Evolutionary conservation across 2,329 filamentous ascomycete genomes (phyloP).

Genomic region (Trichoderma simmonsii): DNA sequence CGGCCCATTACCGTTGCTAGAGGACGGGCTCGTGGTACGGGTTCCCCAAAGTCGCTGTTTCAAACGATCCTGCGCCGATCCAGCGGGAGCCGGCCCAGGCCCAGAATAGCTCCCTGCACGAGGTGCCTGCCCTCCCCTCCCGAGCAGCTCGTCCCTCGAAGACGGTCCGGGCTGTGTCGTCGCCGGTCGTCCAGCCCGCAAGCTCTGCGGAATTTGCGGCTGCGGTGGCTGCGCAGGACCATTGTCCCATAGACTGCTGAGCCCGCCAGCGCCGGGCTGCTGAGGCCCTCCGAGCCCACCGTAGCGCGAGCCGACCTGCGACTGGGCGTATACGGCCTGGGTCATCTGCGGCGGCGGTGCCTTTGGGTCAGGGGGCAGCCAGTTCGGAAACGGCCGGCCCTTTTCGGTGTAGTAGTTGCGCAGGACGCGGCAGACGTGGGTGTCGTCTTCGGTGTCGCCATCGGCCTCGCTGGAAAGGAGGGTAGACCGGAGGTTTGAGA

Average conservation of each 20-base stretch:
- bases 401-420: slow-evolving; percentile 92
- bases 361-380: slow-evolving; percentile 90
- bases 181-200: slow-evolving; percentile 43
- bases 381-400: slow-evolving; percentile 72
- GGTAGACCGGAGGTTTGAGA: slow-evolving; percentile 64
- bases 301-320: slow-evolving; percentile 53
- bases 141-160: slow-evolving; percentile 39
- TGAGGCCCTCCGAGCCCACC: slow-evolving; percentile 36
- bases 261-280: slow-evolving; percentile 30
- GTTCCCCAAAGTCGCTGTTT: slow-evolving; percentile 74
- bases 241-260: slow-evolving; percentile 60
- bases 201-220: slow-evolving; percentile 40
- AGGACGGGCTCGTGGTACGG: slow-evolving; percentile 54
- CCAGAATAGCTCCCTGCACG: slow-evolving; percentile 72
- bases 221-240: slow-evolving; percentile 33
- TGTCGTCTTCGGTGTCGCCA: slow-evolving; percentile 81
- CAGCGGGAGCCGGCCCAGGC: slow-evolving; percentile 29
- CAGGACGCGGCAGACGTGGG: slow-evolving; percentile 89
- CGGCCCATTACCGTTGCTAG: slow-evolving; percentile 37
- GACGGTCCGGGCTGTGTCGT: slow-evolving; percentile 19
- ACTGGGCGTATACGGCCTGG: slow-evolving; percentile 52
- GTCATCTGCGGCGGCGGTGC: slow-evolving; percentile 55
- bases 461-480: slow-evolving; percentile 65
- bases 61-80: slow-evolving; percentile 70
- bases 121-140: slow-evolving; percentile 56